phyloP scores from a whole-genome alignment of 2,329 filamentous ascomycete species.

The Pseudocercospora cruenta region DNA sequence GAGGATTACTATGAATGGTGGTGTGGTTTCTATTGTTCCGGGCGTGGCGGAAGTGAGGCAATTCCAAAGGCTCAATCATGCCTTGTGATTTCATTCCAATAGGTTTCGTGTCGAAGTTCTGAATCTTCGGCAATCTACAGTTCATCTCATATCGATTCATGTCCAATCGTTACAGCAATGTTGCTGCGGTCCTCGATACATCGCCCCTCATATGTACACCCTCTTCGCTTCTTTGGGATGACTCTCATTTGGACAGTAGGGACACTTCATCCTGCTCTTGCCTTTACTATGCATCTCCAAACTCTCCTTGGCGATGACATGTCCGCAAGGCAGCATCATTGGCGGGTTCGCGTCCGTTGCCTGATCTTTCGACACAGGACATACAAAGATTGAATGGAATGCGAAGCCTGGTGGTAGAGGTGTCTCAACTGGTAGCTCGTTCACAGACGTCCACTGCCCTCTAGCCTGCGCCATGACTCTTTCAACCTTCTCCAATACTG shows the following conservation, averaged over 20 bases:
- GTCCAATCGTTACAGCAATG: neutral
- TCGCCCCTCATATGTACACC: conserved; percentile 51
- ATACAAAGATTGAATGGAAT: conserved; percentile 97
- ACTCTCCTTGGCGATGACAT: conserved; percentile 87
- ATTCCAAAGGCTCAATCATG: neutral
- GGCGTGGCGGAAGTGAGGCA: too few relatives aligned
- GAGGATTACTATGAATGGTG: too few relatives aligned
- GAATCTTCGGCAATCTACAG: neutral
- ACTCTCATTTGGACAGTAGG: conserved; percentile 89
- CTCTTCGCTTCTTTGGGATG: conserved; percentile 74
- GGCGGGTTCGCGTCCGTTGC: conserved; percentile 90
- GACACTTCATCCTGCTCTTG: conserved; percentile 79
- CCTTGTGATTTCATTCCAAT: neutral
- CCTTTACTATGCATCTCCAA: conserved; percentile 79
- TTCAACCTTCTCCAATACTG: conserved; percentile 84
- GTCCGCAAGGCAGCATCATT: conserved; percentile 95
- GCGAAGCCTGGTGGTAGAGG: conserved; percentile 66
- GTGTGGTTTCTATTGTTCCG: too few relatives aligned
- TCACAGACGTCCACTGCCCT: conserved; percentile 90
- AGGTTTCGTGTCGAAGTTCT: neutral
- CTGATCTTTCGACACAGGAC: conserved; percentile 95
- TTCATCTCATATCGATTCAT: neutral
- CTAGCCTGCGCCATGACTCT: conserved; percentile 84
- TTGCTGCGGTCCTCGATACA: neutral
- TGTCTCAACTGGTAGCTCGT: conserved; percentile 80